These are phyloP conservation scores for Carpinus fangiana DNA, from an alignment of 306 rosid species.

Conservation along the genomic window DNA sequence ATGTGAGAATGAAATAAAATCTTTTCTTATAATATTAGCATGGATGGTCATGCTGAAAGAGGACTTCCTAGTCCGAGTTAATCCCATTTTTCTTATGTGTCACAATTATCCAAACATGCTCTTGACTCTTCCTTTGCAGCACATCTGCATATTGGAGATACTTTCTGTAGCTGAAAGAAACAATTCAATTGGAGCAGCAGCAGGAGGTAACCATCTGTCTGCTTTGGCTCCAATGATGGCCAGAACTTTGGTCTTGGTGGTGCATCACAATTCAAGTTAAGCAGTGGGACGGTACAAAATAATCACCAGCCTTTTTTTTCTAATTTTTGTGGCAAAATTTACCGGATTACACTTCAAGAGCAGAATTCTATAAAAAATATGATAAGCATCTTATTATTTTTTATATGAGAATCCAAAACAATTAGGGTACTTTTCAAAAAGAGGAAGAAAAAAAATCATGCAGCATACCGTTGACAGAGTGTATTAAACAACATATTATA, in stretches of 20 bases:
- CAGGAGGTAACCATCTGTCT: background rate
- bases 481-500: background rate
- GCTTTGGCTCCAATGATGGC: background rate
- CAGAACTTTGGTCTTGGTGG: background rate
- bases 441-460: background rate
- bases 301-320: background rate
- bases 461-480: background rate
- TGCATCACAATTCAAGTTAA: background rate
- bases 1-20: background rate
- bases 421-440: background rate
- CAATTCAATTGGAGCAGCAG: background rate
- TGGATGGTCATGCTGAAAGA: background rate
- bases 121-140: background rate
- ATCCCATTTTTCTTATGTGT: background rate
- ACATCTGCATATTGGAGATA: background rate
- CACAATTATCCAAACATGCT: background rate
- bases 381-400: background rate
- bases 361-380: background rate
- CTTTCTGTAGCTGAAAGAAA: background rate
- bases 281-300: background rate
- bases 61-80: background rate
- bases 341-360: background rate
- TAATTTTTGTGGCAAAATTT: background rate
- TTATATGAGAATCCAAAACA: background rate
- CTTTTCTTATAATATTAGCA: background rate